Percentiles rank a stretch among this genome's conserved stretches.
phyloP scores from a whole-genome alignment of 345 rosid species.

The Lumnitzera racemosa region DNA sequence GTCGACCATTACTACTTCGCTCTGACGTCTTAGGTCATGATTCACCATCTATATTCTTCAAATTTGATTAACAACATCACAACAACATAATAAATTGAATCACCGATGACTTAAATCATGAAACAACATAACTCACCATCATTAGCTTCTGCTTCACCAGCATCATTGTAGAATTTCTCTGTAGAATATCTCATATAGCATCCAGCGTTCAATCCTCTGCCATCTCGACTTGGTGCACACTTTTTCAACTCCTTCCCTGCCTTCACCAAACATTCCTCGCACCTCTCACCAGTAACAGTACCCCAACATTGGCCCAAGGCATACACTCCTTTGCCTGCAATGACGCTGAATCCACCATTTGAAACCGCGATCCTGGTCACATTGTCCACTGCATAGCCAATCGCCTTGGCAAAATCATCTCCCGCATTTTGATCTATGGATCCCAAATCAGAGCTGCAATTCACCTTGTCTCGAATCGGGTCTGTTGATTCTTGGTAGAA shows the following conservation, averaged over 20 bases:
- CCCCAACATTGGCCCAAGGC: conserved; percentile 90
- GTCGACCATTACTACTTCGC: no score
- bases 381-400: conserved; percentile 44
- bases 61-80: no score
- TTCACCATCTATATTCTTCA: no score
- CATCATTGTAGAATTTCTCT: conserved; percentile 49
- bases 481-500: conserved; percentile 58
- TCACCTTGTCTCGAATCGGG: conserved; percentile 28
- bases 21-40: no score
- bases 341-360: conserved; percentile 45
- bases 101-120: not conserved
- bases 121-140: conserved; percentile 27
- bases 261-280: conserved; percentile 34
- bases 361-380: conserved; percentile 52
- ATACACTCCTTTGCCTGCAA: conserved; percentile 53
- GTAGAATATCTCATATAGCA: conserved; percentile 77
- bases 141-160: conserved; percentile 17
- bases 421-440: conserved; percentile 33
- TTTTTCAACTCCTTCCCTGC: conserved; percentile 21
- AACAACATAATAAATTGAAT: not conserved
- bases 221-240: conserved; percentile 35
- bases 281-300: conserved; percentile 23
- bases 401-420: conserved; percentile 35
- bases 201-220: conserved; percentile 44
- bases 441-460: conserved; percentile 34